These are phyloP conservation scores for Oemleria cerasiformis DNA, from an alignment of 306 rosid species.

Conservation along the genomic window DNA sequence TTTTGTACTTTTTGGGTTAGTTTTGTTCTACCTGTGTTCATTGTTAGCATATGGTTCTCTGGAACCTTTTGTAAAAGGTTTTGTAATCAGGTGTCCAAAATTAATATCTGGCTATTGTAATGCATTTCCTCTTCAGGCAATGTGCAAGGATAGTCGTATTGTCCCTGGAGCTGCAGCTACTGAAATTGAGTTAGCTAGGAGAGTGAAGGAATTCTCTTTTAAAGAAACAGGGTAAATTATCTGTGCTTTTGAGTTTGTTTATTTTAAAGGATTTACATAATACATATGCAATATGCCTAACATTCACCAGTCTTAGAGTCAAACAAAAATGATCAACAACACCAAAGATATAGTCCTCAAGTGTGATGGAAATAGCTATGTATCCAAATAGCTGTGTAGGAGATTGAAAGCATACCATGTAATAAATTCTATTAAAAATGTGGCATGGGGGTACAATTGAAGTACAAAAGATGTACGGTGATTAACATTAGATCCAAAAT, in stretches of 20 bases:
- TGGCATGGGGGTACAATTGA: neutral
- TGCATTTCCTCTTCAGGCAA: constrained; percentile 58
- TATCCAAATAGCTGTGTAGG: neutral
- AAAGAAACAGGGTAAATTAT: constrained; percentile 74
- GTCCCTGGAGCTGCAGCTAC: constrained; percentile 96
- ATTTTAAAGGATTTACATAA: neutral
- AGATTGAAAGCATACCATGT: neutral
- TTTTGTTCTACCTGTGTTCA: neutral
- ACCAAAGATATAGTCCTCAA: neutral
- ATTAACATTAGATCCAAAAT: no score
- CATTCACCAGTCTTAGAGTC: neutral
- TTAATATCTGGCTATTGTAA: constrained; percentile 8
- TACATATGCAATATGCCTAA: neutral
- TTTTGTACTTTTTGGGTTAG: constrained; percentile 3
- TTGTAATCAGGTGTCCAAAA: neutral
- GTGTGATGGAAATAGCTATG: neutral
- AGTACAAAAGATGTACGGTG: neutral
- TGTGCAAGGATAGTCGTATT: constrained; percentile 81
- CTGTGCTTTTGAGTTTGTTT: neutral
- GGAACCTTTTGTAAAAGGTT: constrained; percentile 1
- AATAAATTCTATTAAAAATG: neutral
- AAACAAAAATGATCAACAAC: neutral
- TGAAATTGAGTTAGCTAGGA: constrained; percentile 81
- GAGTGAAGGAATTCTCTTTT: constrained; percentile 81
- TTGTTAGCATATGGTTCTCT: constrained; percentile 1